Evolutionary conservation across 1,139 yeast species (phyloP).

Genomic region (Sugiyamaella novakii): DNA sequence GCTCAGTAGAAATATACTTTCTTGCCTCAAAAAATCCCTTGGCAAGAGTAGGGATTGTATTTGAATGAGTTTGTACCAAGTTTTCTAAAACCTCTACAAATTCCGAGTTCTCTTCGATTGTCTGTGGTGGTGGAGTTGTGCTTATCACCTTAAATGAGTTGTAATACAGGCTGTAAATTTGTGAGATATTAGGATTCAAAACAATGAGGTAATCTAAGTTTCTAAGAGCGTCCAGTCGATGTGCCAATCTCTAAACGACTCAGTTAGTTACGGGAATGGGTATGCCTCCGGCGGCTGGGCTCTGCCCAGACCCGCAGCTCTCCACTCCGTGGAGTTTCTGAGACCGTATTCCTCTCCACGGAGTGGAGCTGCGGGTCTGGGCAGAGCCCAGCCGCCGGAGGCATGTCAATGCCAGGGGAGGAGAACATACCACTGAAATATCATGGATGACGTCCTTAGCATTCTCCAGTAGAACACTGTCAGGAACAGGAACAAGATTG

Average conservation of each 20-base stretch:
- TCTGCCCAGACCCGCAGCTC: too few relatives aligned
- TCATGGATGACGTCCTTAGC: constrained; percentile 48
- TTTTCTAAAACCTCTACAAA: constrained; percentile 56
- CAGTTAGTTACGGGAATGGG: constrained; percentile 4
- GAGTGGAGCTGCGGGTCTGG: not conserved
- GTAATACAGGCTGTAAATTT: constrained; percentile 71
- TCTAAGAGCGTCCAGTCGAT: constrained; percentile 67
- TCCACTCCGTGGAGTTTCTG: not conserved
- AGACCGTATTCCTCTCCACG: not conserved
- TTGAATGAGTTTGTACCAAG: constrained; percentile 75
- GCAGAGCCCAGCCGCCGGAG: not conserved
- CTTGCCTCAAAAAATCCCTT: constrained; percentile 80
- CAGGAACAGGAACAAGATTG: constrained; percentile 33
- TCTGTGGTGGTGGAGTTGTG: constrained; percentile 47
- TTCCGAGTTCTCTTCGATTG: constrained; percentile 54
- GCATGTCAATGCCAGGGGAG: not conserved
- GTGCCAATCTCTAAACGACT: constrained; percentile 44
- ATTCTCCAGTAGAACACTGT: constrained; percentile 41
- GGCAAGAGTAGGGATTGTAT: constrained; percentile 77
- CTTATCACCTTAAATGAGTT: constrained; percentile 67
- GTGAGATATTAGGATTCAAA: constrained; percentile 86
- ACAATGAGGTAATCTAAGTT: constrained; percentile 80
- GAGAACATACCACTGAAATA: constrained; percentile 46
- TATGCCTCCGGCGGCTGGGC: too few relatives aligned
- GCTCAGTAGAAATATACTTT: constrained; percentile 51